Evolutionary conservation across 2,329 filamentous ascomycete species (phyloP), one percentile per base, ranked within the genome.

Genomic region (Colletotrichum higginsianum): DNA sequence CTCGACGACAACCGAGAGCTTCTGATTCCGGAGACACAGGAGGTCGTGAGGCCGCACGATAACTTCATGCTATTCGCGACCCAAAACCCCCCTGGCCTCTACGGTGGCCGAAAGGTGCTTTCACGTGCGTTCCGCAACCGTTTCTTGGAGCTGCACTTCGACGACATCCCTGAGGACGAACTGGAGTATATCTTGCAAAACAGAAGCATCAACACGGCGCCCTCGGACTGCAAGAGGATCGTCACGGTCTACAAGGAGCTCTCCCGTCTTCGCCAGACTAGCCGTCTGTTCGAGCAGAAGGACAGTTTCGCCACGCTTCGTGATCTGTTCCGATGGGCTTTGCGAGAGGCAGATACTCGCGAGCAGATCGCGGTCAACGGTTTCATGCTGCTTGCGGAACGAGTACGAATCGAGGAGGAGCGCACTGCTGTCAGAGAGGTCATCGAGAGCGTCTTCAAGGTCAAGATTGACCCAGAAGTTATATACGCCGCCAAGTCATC

Each of bases 41-140:
- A 99, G 80, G 86, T 97, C 46, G 93, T 99, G 50, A 92, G 92
- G 42, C 97, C 96, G 0, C 95, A 99, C 75, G 91, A 94, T 40
- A 95, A 97, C 76, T 99, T 99, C 80, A 98, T 98, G 90, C 89
- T 99, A 0, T 99, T 99, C 78, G 96, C 96, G 2, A 99, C 96
- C 0, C 96, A 99, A 79, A 99, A 99, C 76, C 96, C 96, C 0
- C 93, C 97, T 26, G 96, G 96, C 46, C 84, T 99, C 1, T 99
- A 99, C 77, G 97, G 97, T 70, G 96, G 96, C 18, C 90, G 96
- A 76, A 99, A 99, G 79, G 91, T 94, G 0, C 86, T 99, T 9
- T 98, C 96, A 1, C 90, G 97, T 52, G 96, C 96, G 2, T 99
- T 99, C 82, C 91, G 97, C 66, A 99, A 99, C 80, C 90, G 96